A percentile compares a stretch with the other conserved stretches of the same genome.
phyloP scores from a whole-genome alignment of 2,329 filamentous ascomycete species.

The Colletotrichum spinosum region DNA sequence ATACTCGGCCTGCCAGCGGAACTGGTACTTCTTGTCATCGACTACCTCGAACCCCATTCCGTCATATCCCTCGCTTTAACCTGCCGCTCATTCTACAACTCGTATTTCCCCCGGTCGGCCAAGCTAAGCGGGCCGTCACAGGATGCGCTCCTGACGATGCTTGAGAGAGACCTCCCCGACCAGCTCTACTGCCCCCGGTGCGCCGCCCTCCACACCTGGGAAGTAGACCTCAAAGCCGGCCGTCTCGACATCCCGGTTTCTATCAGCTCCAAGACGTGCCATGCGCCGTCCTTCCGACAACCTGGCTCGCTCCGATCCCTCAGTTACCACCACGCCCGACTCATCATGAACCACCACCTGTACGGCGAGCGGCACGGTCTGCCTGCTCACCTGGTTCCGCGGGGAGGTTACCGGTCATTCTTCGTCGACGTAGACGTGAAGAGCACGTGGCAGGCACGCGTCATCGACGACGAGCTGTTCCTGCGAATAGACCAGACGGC shows the following conservation, averaged over 20 bases:
- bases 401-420: no score
- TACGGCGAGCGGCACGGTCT: constrained; percentile 33
- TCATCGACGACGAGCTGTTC: constrained; percentile 35
- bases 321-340: constrained; percentile 26
- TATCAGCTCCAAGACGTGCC: no score
- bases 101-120: constrained; percentile 12
- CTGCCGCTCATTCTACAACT: constrained; percentile 20
- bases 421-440: not conserved
- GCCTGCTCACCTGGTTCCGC: constrained; percentile 6
- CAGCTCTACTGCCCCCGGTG: constrained; percentile 30
- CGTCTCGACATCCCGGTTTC: no score
- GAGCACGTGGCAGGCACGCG: constrained; percentile 21
- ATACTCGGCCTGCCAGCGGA: constrained; percentile 20
- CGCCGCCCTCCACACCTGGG: constrained; percentile 29
- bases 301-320: not conserved
- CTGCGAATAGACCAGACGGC: constrained; percentile 15
- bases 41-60: constrained; percentile 19
- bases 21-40: constrained; percentile 22
- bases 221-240: not conserved
- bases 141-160: constrained; percentile 20
- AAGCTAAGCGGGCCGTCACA: constrained; percentile 7
- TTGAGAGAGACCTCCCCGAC: constrained; percentile 28
- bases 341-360: constrained; percentile 36
- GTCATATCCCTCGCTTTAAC: constrained; percentile 32
- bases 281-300: no score